Evolutionary conservation across 2,329 filamentous ascomycete genomes (phyloP).

Genomic region (Ophiosphaerella korrae): DNA sequence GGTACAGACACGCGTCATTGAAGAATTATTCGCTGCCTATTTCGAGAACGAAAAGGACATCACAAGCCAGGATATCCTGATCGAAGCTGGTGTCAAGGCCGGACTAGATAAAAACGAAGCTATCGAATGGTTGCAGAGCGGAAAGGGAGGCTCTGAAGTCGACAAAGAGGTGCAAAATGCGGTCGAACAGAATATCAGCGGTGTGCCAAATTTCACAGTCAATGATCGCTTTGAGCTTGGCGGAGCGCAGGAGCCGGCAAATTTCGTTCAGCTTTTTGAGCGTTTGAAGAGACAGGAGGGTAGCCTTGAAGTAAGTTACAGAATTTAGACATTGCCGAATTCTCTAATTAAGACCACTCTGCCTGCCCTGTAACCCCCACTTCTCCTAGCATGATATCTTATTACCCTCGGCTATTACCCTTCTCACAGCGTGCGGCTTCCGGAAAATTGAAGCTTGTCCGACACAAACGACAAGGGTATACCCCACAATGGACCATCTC

Average conservation of each 20-base stretch:
- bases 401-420: background rate
- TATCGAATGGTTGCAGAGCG: conserved; percentile 51
- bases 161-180: conserved; percentile 55
- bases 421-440: background rate
- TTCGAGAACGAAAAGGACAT: conserved; percentile 58
- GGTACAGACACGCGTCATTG: conserved; percentile 53
- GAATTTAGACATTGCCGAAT: background rate
- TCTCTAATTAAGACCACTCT: background rate
- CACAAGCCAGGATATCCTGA: conserved; percentile 48
- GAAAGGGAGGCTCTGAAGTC: conserved; percentile 52
- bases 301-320: conserved; percentile 8
- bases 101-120: conserved; percentile 52
- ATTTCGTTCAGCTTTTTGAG: conserved; percentile 70
- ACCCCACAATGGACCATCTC: conserved; percentile 20
- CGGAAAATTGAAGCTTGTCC: conserved; percentile 6
- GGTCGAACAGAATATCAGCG: conserved; percentile 59
- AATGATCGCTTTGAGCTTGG: conserved; percentile 70
- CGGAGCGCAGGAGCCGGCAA: conserved; percentile 72
- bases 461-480: conserved; percentile 1
- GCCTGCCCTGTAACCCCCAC: too few species aligned
- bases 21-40: conserved; percentile 50
- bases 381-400: too few species aligned
- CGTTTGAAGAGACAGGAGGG: conserved; percentile 58
- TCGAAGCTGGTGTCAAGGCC: conserved; percentile 49
- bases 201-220: conserved; percentile 77